Percentiles rank a stretch among this genome's conserved stretches.
Conservation (phyloP, 1,139 yeast genomes). For the Waltiozyma sp. region DNA sequence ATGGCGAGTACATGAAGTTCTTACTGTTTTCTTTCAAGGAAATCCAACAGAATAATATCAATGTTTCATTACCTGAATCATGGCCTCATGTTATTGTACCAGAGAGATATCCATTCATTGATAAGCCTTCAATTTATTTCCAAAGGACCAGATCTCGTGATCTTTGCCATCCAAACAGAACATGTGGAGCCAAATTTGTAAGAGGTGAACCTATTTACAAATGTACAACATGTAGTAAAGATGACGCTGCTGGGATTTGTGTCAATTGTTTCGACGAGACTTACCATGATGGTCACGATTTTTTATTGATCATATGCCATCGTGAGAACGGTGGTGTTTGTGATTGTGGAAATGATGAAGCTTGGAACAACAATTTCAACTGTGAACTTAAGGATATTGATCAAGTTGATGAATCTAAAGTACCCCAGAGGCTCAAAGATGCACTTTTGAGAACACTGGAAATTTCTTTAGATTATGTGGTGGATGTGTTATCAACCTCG, state of each 20-base stretch:
- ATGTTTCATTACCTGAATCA: constrained; percentile 5
- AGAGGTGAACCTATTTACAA: constrained; percentile 85
- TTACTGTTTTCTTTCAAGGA: constrained; percentile 25
- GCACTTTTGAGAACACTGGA: constrained; percentile 37
- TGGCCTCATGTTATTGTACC: constrained; percentile 26
- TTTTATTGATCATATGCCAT: constrained; percentile 60
- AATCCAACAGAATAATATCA: background rate
- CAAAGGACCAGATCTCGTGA: constrained; percentile 25
- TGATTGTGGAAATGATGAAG: constrained; percentile 87
- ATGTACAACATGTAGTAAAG: constrained; percentile 73
- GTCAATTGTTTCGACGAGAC: constrained; percentile 63
- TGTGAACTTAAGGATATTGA: constrained; percentile 32
- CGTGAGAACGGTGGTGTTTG: constrained; percentile 89
- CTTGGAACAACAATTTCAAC: constrained; percentile 48
- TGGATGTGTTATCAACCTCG: constrained; percentile 50
- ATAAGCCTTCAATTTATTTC: constrained; percentile 15
- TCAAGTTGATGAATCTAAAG: constrained; percentile 13
- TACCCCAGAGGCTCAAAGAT: constrained; percentile 28
- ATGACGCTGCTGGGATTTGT: constrained; percentile 83
- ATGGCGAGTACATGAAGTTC: constrained; percentile 37
- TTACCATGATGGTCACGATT: constrained; percentile 66
- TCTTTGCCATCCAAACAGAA: constrained; percentile 52
- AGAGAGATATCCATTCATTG: constrained; percentile 14
- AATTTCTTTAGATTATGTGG: constrained; percentile 55
- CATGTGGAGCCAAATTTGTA: constrained; percentile 67